phyloP scores from a whole-genome alignment of 768 basidiomycete species.

The Naematelia encephala region DNA sequence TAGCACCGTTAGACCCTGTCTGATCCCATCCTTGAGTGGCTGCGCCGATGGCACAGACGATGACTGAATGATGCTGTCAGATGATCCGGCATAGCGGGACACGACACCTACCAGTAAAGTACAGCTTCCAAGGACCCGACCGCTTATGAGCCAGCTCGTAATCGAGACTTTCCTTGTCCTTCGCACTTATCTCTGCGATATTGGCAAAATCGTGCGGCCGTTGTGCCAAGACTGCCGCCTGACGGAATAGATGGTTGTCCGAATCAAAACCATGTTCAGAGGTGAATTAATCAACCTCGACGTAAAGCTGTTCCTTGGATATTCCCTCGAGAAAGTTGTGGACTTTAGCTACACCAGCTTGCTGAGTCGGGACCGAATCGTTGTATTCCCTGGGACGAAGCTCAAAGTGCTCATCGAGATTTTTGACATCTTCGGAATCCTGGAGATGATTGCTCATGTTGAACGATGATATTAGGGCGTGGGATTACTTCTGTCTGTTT shows the following conservation, averaged over 20 bases:
- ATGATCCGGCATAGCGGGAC: conserved; percentile 37
- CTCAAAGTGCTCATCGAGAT: no score
- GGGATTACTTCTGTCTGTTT: no score
- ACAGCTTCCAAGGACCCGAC: no score
- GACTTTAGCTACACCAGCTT: no score
- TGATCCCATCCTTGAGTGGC: conserved; percentile 49
- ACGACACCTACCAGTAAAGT: no score
- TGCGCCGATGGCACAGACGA: conserved; percentile 39
- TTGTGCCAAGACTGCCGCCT: conserved; percentile 32
- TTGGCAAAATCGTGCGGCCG: conserved; percentile 21
- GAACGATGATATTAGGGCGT: no score
- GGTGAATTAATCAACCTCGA: conserved; percentile 21
- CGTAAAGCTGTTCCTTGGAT: conserved; percentile 18
- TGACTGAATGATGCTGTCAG: no score
- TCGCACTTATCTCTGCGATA: conserved; percentile 29
- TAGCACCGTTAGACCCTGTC: conserved; percentile 40
- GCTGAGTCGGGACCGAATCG: no score
- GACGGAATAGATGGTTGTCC: conserved; percentile 12
- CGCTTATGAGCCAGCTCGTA: conserved; percentile 47
- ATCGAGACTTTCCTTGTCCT: conserved; percentile 35
- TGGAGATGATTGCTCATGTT: no score
- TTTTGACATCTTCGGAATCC: no score
- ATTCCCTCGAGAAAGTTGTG: conserved; percentile 34
- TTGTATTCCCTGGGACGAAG: no score
- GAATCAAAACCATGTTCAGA: conserved; percentile 15